These are phyloP conservation scores for Lachancea kluyveri DNA, from an alignment of 805 yeast species.

Conservation along the genomic window DNA sequence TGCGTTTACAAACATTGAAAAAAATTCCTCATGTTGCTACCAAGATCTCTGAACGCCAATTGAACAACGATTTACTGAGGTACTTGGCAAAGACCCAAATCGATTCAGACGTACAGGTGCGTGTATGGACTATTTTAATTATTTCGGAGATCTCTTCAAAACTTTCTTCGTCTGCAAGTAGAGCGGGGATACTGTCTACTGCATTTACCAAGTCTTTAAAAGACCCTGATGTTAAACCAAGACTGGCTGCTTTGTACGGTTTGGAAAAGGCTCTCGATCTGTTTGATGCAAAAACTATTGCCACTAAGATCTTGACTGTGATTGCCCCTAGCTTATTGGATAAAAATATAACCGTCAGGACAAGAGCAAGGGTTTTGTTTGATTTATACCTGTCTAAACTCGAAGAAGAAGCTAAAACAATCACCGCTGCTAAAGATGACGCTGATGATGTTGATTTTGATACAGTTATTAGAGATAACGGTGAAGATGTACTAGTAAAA, in stretches of 20 bases:
- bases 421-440: conserved; percentile 10
- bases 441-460: conserved; percentile 19
- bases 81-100: conserved; percentile 55
- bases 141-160: conserved; percentile 21
- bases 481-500: conserved; percentile 13
- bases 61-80: conserved; percentile 80
- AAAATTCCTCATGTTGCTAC: conserved; percentile 47
- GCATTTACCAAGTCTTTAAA: conserved; percentile 80
- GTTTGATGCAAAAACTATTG: conserved; percentile 69
- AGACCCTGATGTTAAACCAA: conserved; percentile 71
- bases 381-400: conserved; percentile 54
- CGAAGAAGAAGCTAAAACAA: conserved; percentile 36
- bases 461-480: conserved; percentile 11
- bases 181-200: conserved; percentile 74
- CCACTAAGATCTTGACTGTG: conserved; percentile 75
- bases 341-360: conserved; percentile 59
- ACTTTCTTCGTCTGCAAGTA: conserved; percentile 27
- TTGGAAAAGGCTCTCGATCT: conserved; percentile 56
- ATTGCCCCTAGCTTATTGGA: conserved; percentile 83
- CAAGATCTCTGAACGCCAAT: conserved; percentile 66
- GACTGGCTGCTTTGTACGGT: conserved; percentile 72
- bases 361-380: conserved; percentile 64
- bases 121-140: conserved; percentile 28
- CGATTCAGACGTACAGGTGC: conserved; percentile 24
- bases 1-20: conserved; percentile 74